Base-by-base conservation (phyloP, 2,329 filamentous ascomycete species). In the Shiraia sp. region DNA sequence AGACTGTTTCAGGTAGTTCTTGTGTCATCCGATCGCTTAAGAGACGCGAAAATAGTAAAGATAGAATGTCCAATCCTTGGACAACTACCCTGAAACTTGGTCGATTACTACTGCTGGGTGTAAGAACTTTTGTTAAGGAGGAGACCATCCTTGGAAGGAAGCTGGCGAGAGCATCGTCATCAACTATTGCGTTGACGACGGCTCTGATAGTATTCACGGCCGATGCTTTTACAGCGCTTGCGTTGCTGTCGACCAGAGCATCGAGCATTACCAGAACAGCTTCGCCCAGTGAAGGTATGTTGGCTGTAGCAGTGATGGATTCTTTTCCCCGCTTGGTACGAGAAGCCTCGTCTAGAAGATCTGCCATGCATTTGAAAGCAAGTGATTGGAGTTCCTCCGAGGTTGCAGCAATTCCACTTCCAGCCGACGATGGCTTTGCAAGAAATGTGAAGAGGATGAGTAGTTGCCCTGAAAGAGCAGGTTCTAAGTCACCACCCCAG, bases 141-240 rank as follows among this genome's bases (percentile, higher is more conserved):
- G 93, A 97, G 0, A 96, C 81, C 0, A 89, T 89, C 8, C 91
- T 90, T 0, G 95, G 93, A 29, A 97, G 76, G 59, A 99, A 93
- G 47, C 82, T 91, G 8, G 90, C 88, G 41, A 95, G 74, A 2
- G 88, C 82, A n/a, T 87, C 79, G 32, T 79, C 80, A 57, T 93
- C 86, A 37, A 79, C 82, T 30, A 96, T 77, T 15, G 82, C 80
- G 6, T 67, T 60, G 51, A 83, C 81, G 6, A 93, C 72, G 1
- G 80, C 73, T 36, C 80, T 72, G 2, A 96, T 65, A 6, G 87
- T 82, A 10, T 74, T 68, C 3, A 89, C 73, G 5, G 90, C 87
- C 51, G 86, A 80, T 4, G 86, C 64, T 60, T 92, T 90, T 14
- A 92, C 79, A n/a, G 79, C 75, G 26, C 81, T 72, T 0, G 85